Conservation (phyloP, 805 yeast species). For the Myxozyma udenii region DNA sequence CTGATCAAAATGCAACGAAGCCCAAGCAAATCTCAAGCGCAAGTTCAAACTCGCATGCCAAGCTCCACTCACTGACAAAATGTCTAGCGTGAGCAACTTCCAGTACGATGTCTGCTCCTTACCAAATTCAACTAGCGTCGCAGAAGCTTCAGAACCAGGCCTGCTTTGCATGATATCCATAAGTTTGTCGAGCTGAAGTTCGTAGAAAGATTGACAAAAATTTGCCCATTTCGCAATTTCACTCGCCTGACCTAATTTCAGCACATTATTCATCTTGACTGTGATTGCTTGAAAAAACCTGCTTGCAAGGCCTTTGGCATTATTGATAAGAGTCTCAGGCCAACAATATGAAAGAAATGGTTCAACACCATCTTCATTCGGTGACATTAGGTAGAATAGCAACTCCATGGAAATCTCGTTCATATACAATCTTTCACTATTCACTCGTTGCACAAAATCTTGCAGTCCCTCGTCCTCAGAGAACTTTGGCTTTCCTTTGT, state of each 20-base stretch:
- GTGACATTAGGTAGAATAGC: slow-evolving; percentile 9
- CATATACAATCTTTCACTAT: not conserved
- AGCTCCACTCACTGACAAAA: not conserved
- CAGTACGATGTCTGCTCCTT: slow-evolving; percentile 8
- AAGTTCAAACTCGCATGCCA: not conserved
- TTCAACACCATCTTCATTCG: slow-evolving; percentile 14
- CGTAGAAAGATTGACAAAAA: slow-evolving; percentile 26
- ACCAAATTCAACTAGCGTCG: not conserved
- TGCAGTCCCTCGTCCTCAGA: slow-evolving; percentile 9
- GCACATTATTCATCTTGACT: slow-evolving; percentile 1
- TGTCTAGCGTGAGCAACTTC: slow-evolving; percentile 8
- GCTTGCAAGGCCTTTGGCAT: slow-evolving; percentile 1
- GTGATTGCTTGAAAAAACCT: slow-evolving; percentile 11
- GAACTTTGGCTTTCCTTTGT: not conserved
- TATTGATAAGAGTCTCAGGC: slow-evolving; percentile 14
- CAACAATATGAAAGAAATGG: slow-evolving; percentile 14
- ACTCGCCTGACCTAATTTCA: not conserved
- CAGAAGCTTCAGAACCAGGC: not conserved
- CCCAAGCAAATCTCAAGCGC: slow-evolving; percentile 47
- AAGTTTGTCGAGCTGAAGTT: slow-evolving; percentile 28
- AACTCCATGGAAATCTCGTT: slow-evolving; percentile 9
- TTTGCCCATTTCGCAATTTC: not conserved
- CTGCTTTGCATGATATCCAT: slow-evolving; percentile 15
- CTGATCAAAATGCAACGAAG: slow-evolving; percentile 46
- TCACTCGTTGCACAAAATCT: slow-evolving; percentile 5